Evolutionary conservation across 331 rosid species (phyloP).

Genomic region (Malus hybrid): DNA sequence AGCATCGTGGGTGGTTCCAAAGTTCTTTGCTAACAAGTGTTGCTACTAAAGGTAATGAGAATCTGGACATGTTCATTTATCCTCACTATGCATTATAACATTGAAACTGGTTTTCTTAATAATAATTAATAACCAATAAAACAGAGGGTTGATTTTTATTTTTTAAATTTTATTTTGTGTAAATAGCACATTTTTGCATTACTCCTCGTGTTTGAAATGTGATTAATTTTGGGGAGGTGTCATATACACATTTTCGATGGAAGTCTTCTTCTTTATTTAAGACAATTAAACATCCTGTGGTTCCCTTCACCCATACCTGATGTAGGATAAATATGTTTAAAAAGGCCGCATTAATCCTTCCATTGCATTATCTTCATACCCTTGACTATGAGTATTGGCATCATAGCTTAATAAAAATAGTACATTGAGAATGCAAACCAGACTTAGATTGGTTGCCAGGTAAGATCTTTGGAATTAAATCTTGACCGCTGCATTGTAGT

Average conservation of each 20-base stretch:
- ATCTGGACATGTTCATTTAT: background rate
- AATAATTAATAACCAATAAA: no score
- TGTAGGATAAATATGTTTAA: background rate
- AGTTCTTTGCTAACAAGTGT: slow-evolving; percentile 90
- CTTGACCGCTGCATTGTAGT: background rate
- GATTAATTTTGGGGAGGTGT: background rate
- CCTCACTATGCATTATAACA: background rate
- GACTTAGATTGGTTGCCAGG: background rate
- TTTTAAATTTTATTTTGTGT: background rate
- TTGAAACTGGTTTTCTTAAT: background rate
- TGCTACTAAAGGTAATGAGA: slow-evolving; percentile 69
- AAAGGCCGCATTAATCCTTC: background rate
- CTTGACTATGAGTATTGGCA: background rate
- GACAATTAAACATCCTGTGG: background rate
- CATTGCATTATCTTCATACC: background rate
- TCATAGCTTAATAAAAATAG: background rate
- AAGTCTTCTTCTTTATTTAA: background rate
- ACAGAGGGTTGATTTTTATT: no score
- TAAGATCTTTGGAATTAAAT: background rate
- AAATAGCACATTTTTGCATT: background rate
- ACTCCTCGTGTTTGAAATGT: background rate
- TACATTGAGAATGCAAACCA: background rate
- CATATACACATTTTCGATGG: background rate
- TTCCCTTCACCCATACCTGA: background rate
- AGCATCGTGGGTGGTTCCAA: slow-evolving; percentile 99